These are phyloP conservation scores for Raphanus hybrid DNA, from an alignment of 441 rosid species.

Conservation along the genomic window DNA sequence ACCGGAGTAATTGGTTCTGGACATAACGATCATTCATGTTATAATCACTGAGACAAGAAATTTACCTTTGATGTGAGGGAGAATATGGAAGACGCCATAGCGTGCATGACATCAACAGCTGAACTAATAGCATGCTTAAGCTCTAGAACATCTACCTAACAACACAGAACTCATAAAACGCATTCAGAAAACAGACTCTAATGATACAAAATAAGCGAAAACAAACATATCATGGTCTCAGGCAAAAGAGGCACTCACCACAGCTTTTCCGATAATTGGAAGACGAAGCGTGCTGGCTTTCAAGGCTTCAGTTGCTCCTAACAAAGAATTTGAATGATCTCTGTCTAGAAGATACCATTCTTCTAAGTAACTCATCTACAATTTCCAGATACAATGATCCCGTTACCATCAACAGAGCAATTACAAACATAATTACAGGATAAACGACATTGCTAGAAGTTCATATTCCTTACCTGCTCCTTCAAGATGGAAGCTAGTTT, in stretches of 20 bases:
- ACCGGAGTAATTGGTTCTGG: conserved; percentile 10
- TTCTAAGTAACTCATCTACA: conserved; percentile 57
- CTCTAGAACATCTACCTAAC: conserved; percentile 61
- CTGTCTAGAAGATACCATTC: conserved; percentile 60
- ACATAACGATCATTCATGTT: conserved; percentile 19
- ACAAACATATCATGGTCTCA: conserved; percentile 15
- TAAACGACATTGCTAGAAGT: conserved; percentile 24
- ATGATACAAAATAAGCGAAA: conserved; percentile 17
- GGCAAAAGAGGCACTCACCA: conserved; percentile 41
- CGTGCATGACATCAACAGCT: conserved; percentile 67
- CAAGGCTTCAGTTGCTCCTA: conserved; percentile 65
- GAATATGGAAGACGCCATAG: conserved; percentile 68
- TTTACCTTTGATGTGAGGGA: conserved; percentile 56
- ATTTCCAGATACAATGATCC: conserved; percentile 23
- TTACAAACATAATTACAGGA: background rate
- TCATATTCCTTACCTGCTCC: conserved; percentile 60
- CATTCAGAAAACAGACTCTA: conserved; percentile 14
- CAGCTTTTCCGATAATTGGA: conserved; percentile 63
- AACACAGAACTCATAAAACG: conserved; percentile 17
- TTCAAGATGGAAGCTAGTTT: conserved; percentile 68
- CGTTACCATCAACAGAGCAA: conserved; percentile 7
- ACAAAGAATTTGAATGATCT: conserved; percentile 57
- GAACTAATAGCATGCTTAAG: conserved; percentile 72
- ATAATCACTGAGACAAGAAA: conserved; percentile 16
- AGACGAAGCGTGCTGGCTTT: conserved; percentile 74